These are phyloP conservation scores for Eurotiales sp. DNA, from an alignment of 2,329 filamentous ascomycete genomes.

Conservation along the genomic window DNA sequence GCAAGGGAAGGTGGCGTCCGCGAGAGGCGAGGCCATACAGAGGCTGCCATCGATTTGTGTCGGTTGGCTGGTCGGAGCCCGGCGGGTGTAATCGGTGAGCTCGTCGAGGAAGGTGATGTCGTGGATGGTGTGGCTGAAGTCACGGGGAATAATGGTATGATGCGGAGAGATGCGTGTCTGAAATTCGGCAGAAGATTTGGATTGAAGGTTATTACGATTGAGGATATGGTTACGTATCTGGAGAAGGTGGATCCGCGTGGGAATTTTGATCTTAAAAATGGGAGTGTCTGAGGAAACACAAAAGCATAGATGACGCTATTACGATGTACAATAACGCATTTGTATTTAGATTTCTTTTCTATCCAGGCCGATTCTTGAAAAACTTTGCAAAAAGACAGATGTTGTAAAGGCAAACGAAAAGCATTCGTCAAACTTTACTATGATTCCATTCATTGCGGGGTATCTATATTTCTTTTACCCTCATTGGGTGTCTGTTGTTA, in stretches of 20 bases:
- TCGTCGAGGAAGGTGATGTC: slow-evolving; percentile 80
- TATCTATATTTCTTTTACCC: slow-evolving; percentile 14
- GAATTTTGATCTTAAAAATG: slow-evolving; percentile 26
- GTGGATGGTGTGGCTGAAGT: slow-evolving; percentile 65
- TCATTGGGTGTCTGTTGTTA: neutral
- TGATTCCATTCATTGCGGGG: slow-evolving; percentile 11
- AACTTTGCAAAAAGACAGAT: neutral
- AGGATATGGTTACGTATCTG: slow-evolving; percentile 76
- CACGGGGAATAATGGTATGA: slow-evolving; percentile 71
- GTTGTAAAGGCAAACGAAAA: too few relatives aligned
- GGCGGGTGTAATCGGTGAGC: slow-evolving; percentile 82
- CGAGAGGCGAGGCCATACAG: slow-evolving; percentile 79
- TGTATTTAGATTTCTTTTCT: neutral
- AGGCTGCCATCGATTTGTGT: slow-evolving; percentile 90
- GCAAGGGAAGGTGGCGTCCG: slow-evolving; percentile 76
- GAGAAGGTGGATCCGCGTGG: slow-evolving; percentile 61
- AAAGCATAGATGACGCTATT: neutral
- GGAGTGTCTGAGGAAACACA: slow-evolving; percentile 26
- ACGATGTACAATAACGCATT: slow-evolving; percentile 7
- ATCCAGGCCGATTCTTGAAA: neutral
- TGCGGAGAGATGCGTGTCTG: slow-evolving; percentile 83
- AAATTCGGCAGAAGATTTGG: slow-evolving; percentile 84
- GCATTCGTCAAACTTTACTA: too few relatives aligned
- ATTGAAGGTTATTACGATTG: slow-evolving; percentile 91
- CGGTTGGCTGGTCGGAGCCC: slow-evolving; percentile 70